Percentiles rank a stretch among this genome's conserved stretches.
Conservation (phyloP, 2,329 filamentous ascomycete genomes). For the Calonectria pteridis region DNA sequence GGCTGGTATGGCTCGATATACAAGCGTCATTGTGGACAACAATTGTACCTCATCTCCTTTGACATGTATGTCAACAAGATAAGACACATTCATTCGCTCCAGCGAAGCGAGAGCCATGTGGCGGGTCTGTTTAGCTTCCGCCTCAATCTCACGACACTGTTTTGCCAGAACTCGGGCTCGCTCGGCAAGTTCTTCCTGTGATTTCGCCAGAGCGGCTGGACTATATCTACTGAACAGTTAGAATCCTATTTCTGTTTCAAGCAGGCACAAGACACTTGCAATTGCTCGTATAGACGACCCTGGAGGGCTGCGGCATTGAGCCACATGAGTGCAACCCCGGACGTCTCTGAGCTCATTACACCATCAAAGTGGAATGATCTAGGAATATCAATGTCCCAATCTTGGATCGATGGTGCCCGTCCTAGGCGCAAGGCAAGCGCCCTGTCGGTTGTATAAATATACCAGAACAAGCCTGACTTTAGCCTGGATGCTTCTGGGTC, state of each 20-base stretch:
- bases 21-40: conserved; percentile 62
- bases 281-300: conserved; percentile 68
- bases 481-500: conserved; percentile 50
- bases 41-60: conserved; percentile 62
- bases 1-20: conserved; percentile 65
- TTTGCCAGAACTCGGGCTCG: conserved; percentile 55
- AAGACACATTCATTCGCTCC: conserved; percentile 53
- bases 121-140: conserved; percentile 51
- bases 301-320: conserved; percentile 68
- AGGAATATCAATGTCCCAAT: conserved; percentile 69
- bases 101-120: conserved; percentile 53
- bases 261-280: conserved; percentile 44
- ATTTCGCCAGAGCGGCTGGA: conserved; percentile 57
- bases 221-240: conserved; percentile 59
- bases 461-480: conserved; percentile 62
- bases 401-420: conserved; percentile 68
- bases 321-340: conserved; percentile 64
- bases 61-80: conserved; percentile 58
- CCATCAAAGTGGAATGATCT: conserved; percentile 59
- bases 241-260: not conserved
- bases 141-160: conserved; percentile 53
- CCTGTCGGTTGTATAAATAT: conserved; percentile 69
- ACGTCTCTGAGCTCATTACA: conserved; percentile 44
- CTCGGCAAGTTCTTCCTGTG: conserved; percentile 55
- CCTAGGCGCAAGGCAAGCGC: conserved; percentile 70